Evolutionary conservation across 345 rosid genomes (phyloP).

Genomic region (Linum trigynum): DNA sequence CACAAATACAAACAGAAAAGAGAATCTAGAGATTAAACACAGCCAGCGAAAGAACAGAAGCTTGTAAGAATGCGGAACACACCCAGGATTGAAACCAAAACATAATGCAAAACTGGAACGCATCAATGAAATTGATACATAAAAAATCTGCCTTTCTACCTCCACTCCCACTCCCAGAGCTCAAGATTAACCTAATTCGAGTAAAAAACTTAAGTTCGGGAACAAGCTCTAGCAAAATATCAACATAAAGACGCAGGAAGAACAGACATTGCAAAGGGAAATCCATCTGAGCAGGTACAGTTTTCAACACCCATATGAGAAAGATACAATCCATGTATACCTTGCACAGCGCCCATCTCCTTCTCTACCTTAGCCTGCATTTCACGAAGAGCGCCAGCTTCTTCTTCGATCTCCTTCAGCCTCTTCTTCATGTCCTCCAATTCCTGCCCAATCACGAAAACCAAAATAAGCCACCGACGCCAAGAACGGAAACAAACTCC

Average conservation of each 20-base stretch:
- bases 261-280: not conserved
- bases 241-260: not conserved
- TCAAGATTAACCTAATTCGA: too few relatives aligned
- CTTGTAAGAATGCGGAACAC: too few relatives aligned
- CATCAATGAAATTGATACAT: too few relatives aligned
- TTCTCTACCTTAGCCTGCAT: conserved; percentile 99
- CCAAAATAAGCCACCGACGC: not conserved
- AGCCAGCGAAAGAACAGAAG: not conserved
- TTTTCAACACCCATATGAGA: not conserved
- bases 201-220: not conserved
- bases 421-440: conserved; percentile 98
- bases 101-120: too few relatives aligned
- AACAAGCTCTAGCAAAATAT: not conserved
- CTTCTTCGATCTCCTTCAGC: conserved; percentile 91
- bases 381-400: conserved; percentile 96
- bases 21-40: conserved; percentile 2
- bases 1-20: conserved; percentile 18
- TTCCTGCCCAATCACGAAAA: conserved; percentile 33
- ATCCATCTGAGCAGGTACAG: not conserved
- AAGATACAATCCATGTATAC: conserved; percentile 17
- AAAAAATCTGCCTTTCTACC: too few relatives aligned
- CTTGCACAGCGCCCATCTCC: conserved; percentile 96
- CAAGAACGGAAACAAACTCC: not conserved
- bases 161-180: too few relatives aligned
- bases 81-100: too few relatives aligned